Conservation (phyloP, 139 green algal species). For the Axilococcus clingmanii region DNA sequence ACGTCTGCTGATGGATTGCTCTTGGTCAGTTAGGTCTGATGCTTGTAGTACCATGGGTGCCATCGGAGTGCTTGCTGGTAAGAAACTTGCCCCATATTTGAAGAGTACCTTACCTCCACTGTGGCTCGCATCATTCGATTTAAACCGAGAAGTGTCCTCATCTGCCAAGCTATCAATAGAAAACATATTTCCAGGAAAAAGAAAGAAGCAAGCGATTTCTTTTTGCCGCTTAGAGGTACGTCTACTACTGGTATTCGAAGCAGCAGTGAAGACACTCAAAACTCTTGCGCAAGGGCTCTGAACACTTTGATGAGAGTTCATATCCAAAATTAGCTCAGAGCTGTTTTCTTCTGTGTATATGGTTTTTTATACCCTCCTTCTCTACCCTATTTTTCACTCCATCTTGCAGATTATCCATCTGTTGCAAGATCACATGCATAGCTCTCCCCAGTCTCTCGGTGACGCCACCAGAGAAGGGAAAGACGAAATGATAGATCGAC, state of each 20-base stretch:
- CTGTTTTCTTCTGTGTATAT: too few species aligned
- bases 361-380: background rate
- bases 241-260: background rate
- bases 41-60: conserved; percentile 30
- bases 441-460: conserved; percentile 37
- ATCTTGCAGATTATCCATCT: conserved; percentile 37
- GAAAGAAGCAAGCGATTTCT: conserved; percentile 43
- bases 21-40: conserved; percentile 48
- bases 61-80: conserved; percentile 28
- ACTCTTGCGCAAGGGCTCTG: conserved; percentile 29
- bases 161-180: conserved; percentile 38
- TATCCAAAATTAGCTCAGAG: too few species aligned
- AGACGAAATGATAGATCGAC: conserved; percentile 58
- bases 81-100: conserved; percentile 25
- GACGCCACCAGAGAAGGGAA: conserved; percentile 50
- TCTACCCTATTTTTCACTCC: background rate
- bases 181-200: conserved; percentile 35
- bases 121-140: conserved; percentile 61
- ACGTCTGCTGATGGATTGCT: conserved; percentile 54
- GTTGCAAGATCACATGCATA: conserved; percentile 26
- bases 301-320: background rate
- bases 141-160: conserved; percentile 42
- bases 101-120: conserved; percentile 45
- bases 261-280: conserved; percentile 19
- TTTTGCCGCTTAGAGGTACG: conserved; percentile 36